These are phyloP conservation scores for Verticillium longisporum DNA, from an alignment of 2,329 filamentous ascomycete genomes.

Conservation along the genomic window DNA sequence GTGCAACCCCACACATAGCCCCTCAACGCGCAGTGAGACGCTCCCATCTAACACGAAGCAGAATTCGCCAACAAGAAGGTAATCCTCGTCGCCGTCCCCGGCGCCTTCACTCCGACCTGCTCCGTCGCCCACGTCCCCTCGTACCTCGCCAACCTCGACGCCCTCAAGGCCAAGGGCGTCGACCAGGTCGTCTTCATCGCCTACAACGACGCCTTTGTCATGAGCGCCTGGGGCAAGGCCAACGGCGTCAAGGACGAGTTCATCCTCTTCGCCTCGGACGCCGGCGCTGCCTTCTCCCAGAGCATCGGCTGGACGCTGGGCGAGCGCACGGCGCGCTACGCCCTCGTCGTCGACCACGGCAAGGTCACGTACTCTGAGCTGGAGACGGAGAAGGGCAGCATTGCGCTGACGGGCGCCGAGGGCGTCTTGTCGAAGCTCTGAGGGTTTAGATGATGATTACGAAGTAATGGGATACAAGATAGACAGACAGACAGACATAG, in stretches of 20 bases:
- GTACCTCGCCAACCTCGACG: conserved; percentile 65
- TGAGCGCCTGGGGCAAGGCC: conserved; percentile 87
- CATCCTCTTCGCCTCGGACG: conserved; percentile 70
- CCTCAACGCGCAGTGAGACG: neutral
- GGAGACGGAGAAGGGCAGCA: conserved; percentile 47
- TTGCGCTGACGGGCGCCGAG: conserved; percentile 44
- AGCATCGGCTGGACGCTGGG: conserved; percentile 70
- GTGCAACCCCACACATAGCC: neutral
- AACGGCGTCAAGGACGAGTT: conserved; percentile 67
- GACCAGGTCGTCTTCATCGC: conserved; percentile 77
- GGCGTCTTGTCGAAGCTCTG: conserved; percentile 48
- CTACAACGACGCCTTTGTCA: conserved; percentile 80
- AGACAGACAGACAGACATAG: neutral
- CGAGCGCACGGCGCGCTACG: conserved; percentile 72
- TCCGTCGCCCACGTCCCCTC: conserved; percentile 73
- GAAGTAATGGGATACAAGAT: neutral
- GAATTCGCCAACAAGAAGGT: conserved; percentile 52
- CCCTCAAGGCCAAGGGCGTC: conserved; percentile 73
- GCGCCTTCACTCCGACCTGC: conserved; percentile 84
- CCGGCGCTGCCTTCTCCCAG: conserved; percentile 64
- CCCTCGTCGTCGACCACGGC: conserved; percentile 75
- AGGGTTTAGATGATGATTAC: conserved; percentile 5
- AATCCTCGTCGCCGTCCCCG: conserved; percentile 50
- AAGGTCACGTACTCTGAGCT: conserved; percentile 76
- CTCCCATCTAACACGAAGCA: conserved; percentile 15